Evolutionary conservation across 2,329 filamentous ascomycete genomes (phyloP).

Genomic region (Colletotrichum sp.): DNA sequence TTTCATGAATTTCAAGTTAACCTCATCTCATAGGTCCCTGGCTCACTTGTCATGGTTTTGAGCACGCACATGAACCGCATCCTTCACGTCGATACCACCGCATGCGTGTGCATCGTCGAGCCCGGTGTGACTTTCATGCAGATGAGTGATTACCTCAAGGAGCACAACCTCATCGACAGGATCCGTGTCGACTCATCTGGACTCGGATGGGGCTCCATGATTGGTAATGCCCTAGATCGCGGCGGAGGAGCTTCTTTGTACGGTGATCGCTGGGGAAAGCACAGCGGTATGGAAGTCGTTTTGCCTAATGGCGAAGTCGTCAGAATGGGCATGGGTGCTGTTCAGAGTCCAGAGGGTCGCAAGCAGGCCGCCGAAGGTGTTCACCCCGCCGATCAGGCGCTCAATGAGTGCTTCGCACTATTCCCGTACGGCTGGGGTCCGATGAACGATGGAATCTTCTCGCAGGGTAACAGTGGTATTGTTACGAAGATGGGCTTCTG

Average conservation of each 20-base stretch:
- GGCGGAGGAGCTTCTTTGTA: slow-evolving; percentile 51
- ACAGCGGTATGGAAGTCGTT: slow-evolving; percentile 48
- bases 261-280: slow-evolving; percentile 30
- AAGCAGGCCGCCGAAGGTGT: slow-evolving; percentile 33
- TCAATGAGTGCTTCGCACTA: slow-evolving; percentile 32
- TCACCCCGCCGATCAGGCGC: slow-evolving; percentile 29
- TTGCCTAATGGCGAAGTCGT: slow-evolving; percentile 49
- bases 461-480: slow-evolving; percentile 56
- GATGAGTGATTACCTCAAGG: slow-evolving; percentile 51
- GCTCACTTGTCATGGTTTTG: slow-evolving; percentile 54
- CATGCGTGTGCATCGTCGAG: slow-evolving; percentile 56
- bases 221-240: slow-evolving; percentile 51
- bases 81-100: slow-evolving; percentile 53
- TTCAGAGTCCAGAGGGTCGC: slow-evolving; percentile 36
- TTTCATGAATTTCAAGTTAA: accelerated
- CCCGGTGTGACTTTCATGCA: slow-evolving; percentile 60
- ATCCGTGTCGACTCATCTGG: slow-evolving; percentile 49
- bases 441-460: slow-evolving; percentile 50
- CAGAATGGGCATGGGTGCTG: slow-evolving; percentile 52
- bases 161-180: slow-evolving; percentile 38
- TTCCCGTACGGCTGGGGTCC: slow-evolving; percentile 45
- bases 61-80: slow-evolving; percentile 58
- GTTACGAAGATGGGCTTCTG: slow-evolving; percentile 59
- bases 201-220: slow-evolving; percentile 45
- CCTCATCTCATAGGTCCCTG: slow-evolving; percentile 38